Base-by-base conservation (phyloP, 306 rosid species). In the Psophocarpus tetragonolobus region DNA sequence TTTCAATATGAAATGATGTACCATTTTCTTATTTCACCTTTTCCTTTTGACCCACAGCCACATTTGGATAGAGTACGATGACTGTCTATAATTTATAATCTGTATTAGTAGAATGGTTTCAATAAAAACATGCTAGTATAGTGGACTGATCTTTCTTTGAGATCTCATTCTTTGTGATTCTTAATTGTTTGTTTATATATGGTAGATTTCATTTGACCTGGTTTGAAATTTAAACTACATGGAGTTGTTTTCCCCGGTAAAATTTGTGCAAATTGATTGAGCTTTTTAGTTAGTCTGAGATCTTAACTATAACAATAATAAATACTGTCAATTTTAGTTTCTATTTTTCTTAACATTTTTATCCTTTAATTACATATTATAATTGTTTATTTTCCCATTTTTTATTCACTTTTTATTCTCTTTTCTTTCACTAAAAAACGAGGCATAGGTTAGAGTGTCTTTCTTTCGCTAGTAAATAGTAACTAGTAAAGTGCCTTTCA, bases 161-260 rank as follows among this genome's bases (percentile, higher is more conserved):
- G 32, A 38, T 54, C 73, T 47, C 67, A 82, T 80, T 76, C 71
- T 80, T 78, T 53, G 68, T 47, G 71, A 75, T 79, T 65, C 42
- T 69, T n/a, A 63, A 0, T 36, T 36, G 41, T 36, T 75, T 82
- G 65, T 74, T 84, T 67, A 29, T 78, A 10, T 23, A 63, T 11
- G 68, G 64, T 76, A 58, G 86, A 45, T 60, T 62, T 57, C 71
- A n/a, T n/a, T n/a, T n/a, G 21, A 45, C 73, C 39, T 26, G 38
- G 76, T 62, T 45, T 6, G 51, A 62, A 62, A 70, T 53, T 35
- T 38, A 60, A 42, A 8, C 41, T 33, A 33, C 36, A 54, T 71
- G 29, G 56, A 71, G 66, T 26, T 71, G 30, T 29, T 8, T 70
- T 14, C 75, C 64, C 70, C 27, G 0, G 48, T 61, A 33, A 45